phyloP scores from a whole-genome alignment of 2,329 filamentous ascomycete species.

The Fusarium newnesense region DNA sequence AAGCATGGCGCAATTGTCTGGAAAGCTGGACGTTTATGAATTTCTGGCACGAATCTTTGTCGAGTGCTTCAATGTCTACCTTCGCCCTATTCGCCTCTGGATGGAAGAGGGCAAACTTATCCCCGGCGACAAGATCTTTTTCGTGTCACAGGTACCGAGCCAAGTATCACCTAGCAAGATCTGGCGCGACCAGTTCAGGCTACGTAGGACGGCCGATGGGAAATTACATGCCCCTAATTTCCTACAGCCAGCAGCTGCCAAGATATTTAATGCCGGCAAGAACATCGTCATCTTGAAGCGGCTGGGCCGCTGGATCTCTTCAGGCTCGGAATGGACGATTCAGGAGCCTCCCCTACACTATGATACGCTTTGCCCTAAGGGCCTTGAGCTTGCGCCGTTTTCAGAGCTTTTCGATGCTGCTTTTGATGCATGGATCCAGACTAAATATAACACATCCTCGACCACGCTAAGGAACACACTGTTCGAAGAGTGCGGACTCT shows the following conservation, averaged over 20 bases:
- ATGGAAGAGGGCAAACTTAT: slow-evolving; percentile 81
- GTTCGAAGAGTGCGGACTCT: slow-evolving; percentile 75
- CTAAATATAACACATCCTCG: slow-evolving; percentile 77
- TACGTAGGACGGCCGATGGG: slow-evolving; percentile 70
- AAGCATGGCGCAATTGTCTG: slow-evolving; percentile 75
- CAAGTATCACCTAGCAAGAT: slow-evolving; percentile 70
- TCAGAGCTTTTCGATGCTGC: slow-evolving; percentile 77
- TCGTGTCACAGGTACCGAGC: slow-evolving; percentile 70
- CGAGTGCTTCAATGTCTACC: slow-evolving; percentile 83
- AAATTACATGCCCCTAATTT: slow-evolving; percentile 78
- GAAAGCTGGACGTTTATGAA: slow-evolving; percentile 69
- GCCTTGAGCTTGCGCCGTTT: slow-evolving; percentile 70
- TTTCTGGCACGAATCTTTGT: slow-evolving; percentile 78
- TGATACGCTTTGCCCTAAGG: slow-evolving; percentile 62
- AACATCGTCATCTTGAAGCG: slow-evolving; percentile 85
- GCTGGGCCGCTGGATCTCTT: slow-evolving; percentile 65
- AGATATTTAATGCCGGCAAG: slow-evolving; percentile 89
- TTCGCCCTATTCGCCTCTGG: slow-evolving; percentile 83
- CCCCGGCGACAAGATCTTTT: slow-evolving; percentile 76
- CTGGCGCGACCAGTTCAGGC: slow-evolving; percentile 80
- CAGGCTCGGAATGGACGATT: slow-evolving; percentile 42
- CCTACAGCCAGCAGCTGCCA: slow-evolving; percentile 72
- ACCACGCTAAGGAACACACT: slow-evolving; percentile 72
- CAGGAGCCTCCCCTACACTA: slow-evolving; percentile 65
- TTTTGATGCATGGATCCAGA: slow-evolving; percentile 81